Conservation (phyloP, 805 yeast species). For the Candida montana region DNA sequence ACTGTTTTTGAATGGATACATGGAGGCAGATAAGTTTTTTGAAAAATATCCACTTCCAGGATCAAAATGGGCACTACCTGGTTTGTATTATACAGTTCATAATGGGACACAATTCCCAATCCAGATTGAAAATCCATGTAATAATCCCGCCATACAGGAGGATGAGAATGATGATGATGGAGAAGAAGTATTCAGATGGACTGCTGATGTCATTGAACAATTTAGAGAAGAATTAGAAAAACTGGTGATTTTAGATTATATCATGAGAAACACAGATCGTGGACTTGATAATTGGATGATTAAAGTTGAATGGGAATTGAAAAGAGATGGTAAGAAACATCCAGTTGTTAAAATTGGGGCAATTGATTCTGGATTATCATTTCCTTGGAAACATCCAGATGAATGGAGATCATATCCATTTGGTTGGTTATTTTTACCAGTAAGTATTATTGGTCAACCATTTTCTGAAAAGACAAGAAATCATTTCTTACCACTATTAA, state of each 20-base stretch:
- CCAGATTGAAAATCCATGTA: neutral
- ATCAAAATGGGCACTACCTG: conserved; percentile 23
- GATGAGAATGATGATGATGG: conserved; percentile 10
- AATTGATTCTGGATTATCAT: conserved; percentile 68
- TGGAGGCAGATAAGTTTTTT: conserved; percentile 58
- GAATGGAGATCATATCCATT: conserved; percentile 77
- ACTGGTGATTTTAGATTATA: conserved; percentile 63
- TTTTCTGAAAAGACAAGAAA: conserved; percentile 50
- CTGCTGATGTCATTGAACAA: conserved; percentile 38
- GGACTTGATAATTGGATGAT: conserved; percentile 80
- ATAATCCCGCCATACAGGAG: neutral
- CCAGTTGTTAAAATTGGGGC: conserved; percentile 58
- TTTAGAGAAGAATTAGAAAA: conserved; percentile 62
- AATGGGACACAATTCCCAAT: neutral
- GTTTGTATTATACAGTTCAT: conserved; percentile 4
- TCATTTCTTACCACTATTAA: conserved; percentile 52
- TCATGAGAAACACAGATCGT: conserved; percentile 71
- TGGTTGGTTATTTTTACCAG: conserved; percentile 71
- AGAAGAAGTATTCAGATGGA: conserved; percentile 45
- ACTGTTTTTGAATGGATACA: conserved; percentile 51
- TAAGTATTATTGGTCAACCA: conserved; percentile 60
- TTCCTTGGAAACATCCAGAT: conserved; percentile 81
- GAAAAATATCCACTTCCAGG: conserved; percentile 52
- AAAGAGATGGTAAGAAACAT: conserved; percentile 17
- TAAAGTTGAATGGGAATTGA: conserved; percentile 38